Conservation (phyloP, 441 rosid genomes). For the Populus tomentosa region DNA sequence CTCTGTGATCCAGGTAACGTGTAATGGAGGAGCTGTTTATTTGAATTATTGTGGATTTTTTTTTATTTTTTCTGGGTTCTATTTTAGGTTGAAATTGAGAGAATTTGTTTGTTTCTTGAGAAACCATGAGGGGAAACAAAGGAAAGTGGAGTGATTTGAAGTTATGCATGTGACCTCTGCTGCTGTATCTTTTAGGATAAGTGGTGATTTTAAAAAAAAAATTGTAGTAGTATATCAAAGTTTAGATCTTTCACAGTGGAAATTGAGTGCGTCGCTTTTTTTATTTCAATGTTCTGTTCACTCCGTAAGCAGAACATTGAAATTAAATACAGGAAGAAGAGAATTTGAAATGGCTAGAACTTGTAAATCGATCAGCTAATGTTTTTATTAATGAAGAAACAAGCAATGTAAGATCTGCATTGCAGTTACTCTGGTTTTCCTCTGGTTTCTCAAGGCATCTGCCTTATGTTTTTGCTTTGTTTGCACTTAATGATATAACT, state of each 20-base stretch:
- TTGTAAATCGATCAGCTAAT: background rate
- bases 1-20: slow-evolving; percentile 75
- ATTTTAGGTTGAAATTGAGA: background rate
- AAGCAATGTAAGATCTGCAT: background rate
- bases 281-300: background rate
- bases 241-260: background rate
- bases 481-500: background rate
- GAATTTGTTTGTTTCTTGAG: slow-evolving; percentile 3
- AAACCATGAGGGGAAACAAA: background rate
- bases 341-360: background rate
- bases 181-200: background rate
- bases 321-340: background rate
- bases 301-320: background rate
- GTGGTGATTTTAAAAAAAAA: background rate
- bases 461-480: background rate
- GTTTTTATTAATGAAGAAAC: background rate
- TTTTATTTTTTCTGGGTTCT: background rate
- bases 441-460: background rate
- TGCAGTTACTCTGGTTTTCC: background rate
- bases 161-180: background rate
- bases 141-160: background rate
- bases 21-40: slow-evolving; percentile 6
- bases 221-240: background rate
- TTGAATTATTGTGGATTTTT: background rate
- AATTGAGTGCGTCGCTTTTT: background rate